phyloP scores from a whole-genome alignment of 2,329 filamentous ascomycete genomes.

The Cordyceps tenuipes region DNA sequence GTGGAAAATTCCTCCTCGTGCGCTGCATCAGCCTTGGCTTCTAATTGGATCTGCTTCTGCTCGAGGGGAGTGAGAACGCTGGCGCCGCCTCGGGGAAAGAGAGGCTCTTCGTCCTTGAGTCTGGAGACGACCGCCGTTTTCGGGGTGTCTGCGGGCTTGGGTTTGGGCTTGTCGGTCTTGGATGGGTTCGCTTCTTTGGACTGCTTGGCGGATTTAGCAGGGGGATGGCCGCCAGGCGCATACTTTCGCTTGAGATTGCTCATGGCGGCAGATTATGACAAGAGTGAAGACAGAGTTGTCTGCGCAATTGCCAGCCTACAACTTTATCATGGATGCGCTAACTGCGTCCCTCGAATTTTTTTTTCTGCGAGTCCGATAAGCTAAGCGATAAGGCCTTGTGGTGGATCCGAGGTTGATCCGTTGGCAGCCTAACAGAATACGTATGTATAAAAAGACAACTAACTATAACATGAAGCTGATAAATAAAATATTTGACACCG shows the following conservation, averaged over 20 bases:
- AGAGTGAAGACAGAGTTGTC: constrained; percentile 13
- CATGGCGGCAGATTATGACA: constrained; percentile 33
- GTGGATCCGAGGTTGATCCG: background rate
- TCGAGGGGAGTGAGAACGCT: constrained; percentile 88
- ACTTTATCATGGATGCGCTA: background rate
- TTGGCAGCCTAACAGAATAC: too few relatives aligned
- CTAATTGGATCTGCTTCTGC: constrained; percentile 90
- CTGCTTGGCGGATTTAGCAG: constrained; percentile 40
- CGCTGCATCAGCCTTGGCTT: constrained; percentile 84
- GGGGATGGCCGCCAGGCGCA: constrained; percentile 42
- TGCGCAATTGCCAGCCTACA: constrained; percentile 8
- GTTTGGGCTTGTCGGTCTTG: constrained; percentile 29
- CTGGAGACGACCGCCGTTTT: constrained; percentile 33
- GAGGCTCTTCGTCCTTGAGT: constrained; percentile 69
- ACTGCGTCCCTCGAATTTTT: constrained; percentile 20
- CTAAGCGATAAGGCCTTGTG: constrained; percentile 16
- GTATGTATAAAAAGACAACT: too few relatives aligned
- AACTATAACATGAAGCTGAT: too few relatives aligned
- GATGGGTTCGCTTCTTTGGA: constrained; percentile 38
- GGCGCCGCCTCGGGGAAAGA: constrained; percentile 88
- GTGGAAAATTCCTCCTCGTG: constrained; percentile 69
- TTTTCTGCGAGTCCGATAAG: constrained; percentile 24
- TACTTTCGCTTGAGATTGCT: constrained; percentile 51
- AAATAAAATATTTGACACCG: too few relatives aligned
- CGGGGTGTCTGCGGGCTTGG: constrained; percentile 19